Conservation (phyloP, 2,329 filamentous ascomycete species). For the Rutstroemia sp. region DNA sequence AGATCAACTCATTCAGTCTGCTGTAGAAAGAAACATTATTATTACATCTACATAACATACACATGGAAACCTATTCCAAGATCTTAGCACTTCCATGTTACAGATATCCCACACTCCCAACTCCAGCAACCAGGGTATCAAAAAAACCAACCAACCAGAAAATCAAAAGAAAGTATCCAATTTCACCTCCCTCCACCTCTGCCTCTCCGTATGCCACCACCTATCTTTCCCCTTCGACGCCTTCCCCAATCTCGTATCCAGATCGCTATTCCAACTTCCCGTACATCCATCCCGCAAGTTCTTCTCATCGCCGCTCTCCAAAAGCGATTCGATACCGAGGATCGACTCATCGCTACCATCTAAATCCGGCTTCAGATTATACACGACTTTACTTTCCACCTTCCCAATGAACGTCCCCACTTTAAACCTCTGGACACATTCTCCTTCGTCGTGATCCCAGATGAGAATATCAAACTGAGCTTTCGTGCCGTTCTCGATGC, state of each 20-base stretch:
- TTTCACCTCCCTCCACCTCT: conserved; percentile 22
- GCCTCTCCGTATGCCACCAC: conserved; percentile 27
- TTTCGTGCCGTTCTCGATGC: conserved; percentile 50
- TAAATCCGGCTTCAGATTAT: conserved; percentile 48
- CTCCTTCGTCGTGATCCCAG: conserved; percentile 35
- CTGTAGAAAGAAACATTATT: too few species aligned
- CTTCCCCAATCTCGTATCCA: conserved; percentile 10
- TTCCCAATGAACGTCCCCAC: conserved; percentile 57
- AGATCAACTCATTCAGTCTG: too few species aligned
- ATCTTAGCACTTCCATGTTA: too few species aligned
- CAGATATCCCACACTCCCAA: background rate
- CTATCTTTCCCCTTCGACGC: conserved; percentile 21
- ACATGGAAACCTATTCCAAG: too few species aligned
- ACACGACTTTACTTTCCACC: conserved; percentile 50
- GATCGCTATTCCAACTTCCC: conserved; percentile 15
- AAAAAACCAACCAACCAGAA: background rate
- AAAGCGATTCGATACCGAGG: conserved; percentile 45
- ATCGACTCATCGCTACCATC: conserved; percentile 47
- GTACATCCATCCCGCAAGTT: conserved; percentile 21
- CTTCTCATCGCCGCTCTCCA: conserved; percentile 29
- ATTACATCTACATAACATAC: too few species aligned
- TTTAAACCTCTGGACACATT: conserved; percentile 44
- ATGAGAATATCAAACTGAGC: conserved; percentile 55
- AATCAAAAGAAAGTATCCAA: conserved; percentile 21
- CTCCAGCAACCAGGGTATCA: conserved; percentile 7